Conservation (phyloP, 1,139 yeast genomes). For the Saccharomycopsis hybrid region DNA sequence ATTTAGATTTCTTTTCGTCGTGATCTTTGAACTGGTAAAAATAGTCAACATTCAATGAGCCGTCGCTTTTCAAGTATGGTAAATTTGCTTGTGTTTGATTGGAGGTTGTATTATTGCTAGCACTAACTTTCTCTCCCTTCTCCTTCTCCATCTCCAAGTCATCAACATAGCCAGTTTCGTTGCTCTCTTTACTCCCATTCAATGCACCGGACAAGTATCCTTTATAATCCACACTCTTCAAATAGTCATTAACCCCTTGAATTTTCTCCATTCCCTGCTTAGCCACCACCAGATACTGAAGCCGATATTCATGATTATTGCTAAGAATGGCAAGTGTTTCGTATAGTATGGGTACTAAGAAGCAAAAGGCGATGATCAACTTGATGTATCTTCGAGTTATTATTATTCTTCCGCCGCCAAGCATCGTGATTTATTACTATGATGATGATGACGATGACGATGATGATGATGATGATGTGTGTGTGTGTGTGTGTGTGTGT, state of each 20-base stretch:
- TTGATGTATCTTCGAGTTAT: slow-evolving; percentile 12
- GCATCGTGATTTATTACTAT: neutral
- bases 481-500: too few relatives aligned
- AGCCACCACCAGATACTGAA: neutral
- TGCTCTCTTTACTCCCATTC: too few relatives aligned
- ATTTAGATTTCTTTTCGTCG: neutral
- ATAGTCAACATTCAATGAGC: slow-evolving; percentile 7
- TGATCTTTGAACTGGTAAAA: slow-evolving; percentile 9
- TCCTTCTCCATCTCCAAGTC: too few relatives aligned
- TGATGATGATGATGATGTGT: too few relatives aligned
- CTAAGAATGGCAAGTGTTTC: neutral
- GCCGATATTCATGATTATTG: neutral
- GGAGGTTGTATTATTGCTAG: too few relatives aligned
- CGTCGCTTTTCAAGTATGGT: slow-evolving; percentile 7
- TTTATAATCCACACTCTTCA: slow-evolving; percentile 12
- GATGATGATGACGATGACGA: too few relatives aligned
- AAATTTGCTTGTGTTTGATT: neutral
- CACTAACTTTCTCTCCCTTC: too few relatives aligned
- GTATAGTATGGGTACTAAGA: neutral
- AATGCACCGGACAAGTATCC: neutral
- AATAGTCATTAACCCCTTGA: slow-evolving; percentile 2
- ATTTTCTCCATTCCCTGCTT: neutral
- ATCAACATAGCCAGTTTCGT: too few relatives aligned
- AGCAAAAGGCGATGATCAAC: neutral
- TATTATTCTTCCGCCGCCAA: slow-evolving; percentile 26